These are phyloP conservation scores for Phialophora macrospora DNA, from an alignment of 2,329 filamentous ascomycete species.

Conservation along the genomic window DNA sequence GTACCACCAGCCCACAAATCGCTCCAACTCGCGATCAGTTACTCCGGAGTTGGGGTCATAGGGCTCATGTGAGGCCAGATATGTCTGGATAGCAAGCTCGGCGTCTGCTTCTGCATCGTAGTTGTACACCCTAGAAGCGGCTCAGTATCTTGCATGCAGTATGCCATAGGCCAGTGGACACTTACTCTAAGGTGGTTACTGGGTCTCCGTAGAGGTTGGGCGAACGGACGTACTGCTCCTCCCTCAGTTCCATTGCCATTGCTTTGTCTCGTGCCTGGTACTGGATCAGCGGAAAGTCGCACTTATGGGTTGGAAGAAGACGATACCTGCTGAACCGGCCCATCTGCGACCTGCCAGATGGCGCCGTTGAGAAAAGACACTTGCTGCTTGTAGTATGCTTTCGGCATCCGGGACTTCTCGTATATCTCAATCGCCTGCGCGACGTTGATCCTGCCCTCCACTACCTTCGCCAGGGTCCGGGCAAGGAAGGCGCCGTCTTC, in stretches of 20 bases:
- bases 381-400: slow-evolving; percentile 42
- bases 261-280: slow-evolving; percentile 25
- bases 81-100: slow-evolving; percentile 30
- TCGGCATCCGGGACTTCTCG: slow-evolving; percentile 50
- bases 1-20: slow-evolving; percentile 47
- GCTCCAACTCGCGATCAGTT: slow-evolving; percentile 40
- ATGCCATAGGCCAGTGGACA: background rate
- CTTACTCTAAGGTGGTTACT: slow-evolving; percentile 23
- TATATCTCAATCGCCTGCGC: slow-evolving; percentile 47
- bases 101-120: slow-evolving; percentile 35
- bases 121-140: slow-evolving; percentile 22
- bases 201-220: slow-evolving; percentile 45
- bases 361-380: slow-evolving; percentile 18
- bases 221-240: slow-evolving; percentile 39
- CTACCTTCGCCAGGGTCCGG: slow-evolving; percentile 44
- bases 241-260: slow-evolving; percentile 22
- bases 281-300: background rate
- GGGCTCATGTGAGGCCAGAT: slow-evolving; percentile 30
- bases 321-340: slow-evolving; percentile 34
- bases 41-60: slow-evolving; percentile 43
- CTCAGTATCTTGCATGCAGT: slow-evolving; percentile 1
- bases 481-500: slow-evolving; percentile 53
- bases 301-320: background rate
- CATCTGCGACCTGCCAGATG: slow-evolving; percentile 20
- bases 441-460: slow-evolving; percentile 44